Evolutionary conservation across 73 alveolate species (phyloP).

Genomic region (Paramecium sonneborni): DNA sequence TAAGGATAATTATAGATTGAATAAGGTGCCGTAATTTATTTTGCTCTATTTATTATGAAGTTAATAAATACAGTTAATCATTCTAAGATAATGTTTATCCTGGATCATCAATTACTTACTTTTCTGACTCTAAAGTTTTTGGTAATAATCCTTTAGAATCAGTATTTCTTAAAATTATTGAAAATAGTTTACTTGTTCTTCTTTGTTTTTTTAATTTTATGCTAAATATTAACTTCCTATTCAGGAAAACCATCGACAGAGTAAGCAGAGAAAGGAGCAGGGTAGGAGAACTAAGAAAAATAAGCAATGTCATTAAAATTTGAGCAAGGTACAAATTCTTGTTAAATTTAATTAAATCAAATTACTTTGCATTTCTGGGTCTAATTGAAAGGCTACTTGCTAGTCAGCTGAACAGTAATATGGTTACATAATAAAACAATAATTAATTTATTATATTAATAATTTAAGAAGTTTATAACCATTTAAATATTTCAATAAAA

Average conservation of each 20-base stretch:
- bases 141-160: constrained; percentile 9
- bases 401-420: too few species aligned
- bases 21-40: neutral
- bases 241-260: neutral
- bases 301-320: neutral
- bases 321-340: neutral
- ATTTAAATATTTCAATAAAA: too few species aligned
- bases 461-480: too few species aligned
- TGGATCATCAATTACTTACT: neutral
- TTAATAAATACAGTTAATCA: neutral
- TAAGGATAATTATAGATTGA: neutral
- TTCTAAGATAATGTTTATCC: neutral
- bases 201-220: neutral
- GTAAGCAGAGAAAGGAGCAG: neutral
- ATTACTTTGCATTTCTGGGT: neutral
- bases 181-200: neutral
- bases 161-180: neutral
- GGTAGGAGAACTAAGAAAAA: neutral
- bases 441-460: too few species aligned
- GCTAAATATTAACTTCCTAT: neutral
- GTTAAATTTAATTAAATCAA: neutral
- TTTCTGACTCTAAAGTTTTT: neutral
- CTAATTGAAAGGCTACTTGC: neutral
- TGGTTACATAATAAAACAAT: too few species aligned
- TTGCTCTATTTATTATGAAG: neutral